Evolutionary conservation across 495 filamentous ascomycete genomes (phyloP), one percentile per base, ranked within the genome.

Genomic region (Daldinia bambusicola): DNA sequence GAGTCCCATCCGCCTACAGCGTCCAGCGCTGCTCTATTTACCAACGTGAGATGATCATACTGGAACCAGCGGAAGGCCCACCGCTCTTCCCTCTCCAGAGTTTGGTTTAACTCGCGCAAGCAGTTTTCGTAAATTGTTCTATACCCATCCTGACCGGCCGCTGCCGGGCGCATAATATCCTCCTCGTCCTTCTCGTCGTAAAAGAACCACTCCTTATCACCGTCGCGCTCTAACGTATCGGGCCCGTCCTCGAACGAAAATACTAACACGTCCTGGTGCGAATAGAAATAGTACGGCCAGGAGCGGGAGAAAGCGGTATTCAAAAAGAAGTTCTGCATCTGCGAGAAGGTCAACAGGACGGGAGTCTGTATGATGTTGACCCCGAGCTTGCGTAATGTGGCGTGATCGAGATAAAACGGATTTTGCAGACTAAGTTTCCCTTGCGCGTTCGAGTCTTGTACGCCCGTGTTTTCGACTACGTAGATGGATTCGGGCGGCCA

Each of bases 1-100:
- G 84, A 83, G 65, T 90, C 88, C 87, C 87, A 90, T 0, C 82
- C 87, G 5, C 88, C 88, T 3, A 89, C 80, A 26, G 83, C 81
- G 51, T 84, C 82, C 32, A 84, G 79, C 4, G 84, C 79, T 32
- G 72, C 66, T 41, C 80, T 80, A 51, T 86, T 84, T 22, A 88
- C 82, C 10, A 87, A 70, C 0, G 84, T 81, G 5, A 88, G 75
- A 9, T 79, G 78, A 63, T 87, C 84, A 20, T 76, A 76, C 40
- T 76, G 75, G 37, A 76, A 76, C 75, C 75, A 76, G 13, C 75
- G 75, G 52, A 76, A 76, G 0, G 69, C 75, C 75, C 75, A 76
- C 0, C 75, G 69, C 14, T 75, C 62, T 30, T 75, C 75, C 6
- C 56, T 41, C 20, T 72, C 75, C 43, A 76, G 22, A 1, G 75